These are phyloP conservation scores for Wallacemonas collosoma DNA, from an alignment of 208 protist species.

Conservation along the genomic window DNA sequence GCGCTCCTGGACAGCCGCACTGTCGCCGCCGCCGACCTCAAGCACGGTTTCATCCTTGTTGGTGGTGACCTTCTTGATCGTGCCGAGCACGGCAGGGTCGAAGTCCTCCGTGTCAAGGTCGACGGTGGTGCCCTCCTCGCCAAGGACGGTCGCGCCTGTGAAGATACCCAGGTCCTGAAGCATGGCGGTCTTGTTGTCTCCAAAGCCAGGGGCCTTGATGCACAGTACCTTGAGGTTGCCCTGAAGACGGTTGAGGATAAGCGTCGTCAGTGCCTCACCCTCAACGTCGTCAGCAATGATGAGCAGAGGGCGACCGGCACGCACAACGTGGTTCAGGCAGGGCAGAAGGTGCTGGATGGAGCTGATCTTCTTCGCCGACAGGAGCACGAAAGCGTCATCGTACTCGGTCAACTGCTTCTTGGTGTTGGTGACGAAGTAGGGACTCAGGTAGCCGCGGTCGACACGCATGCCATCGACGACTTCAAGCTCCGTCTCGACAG, in stretches of 20 bases:
- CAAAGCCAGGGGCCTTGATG: slow-evolving; percentile 99
- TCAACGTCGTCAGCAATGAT: slow-evolving; percentile 99
- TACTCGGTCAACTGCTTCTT: slow-evolving; percentile 97
- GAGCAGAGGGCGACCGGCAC: slow-evolving; percentile 92
- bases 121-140: slow-evolving; percentile 91
- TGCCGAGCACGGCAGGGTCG: slow-evolving; percentile 72
- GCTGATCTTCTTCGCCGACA: slow-evolving; percentile 97
- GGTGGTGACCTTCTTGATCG: slow-evolving; percentile 88
- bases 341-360: slow-evolving; percentile 90
- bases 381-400: slow-evolving; percentile 96
- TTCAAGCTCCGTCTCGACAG: slow-evolving; percentile 97
- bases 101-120: slow-evolving; percentile 84
- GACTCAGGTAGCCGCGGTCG: slow-evolving; percentile 98
- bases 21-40: slow-evolving; percentile 95
- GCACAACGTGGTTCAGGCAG: slow-evolving; percentile 88
- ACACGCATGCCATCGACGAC: slow-evolving; percentile 98
- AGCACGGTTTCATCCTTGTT: slow-evolving; percentile 98
- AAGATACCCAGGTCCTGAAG: slow-evolving; percentile 99
- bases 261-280: slow-evolving; percentile 94
- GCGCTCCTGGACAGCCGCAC: slow-evolving; percentile 91
- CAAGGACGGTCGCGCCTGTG: slow-evolving; percentile 94
- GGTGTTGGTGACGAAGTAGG: slow-evolving; percentile 98
- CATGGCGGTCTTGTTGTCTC: slow-evolving; percentile 98
- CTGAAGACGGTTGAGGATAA: slow-evolving; percentile 89
- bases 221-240: slow-evolving; percentile 89